These are phyloP conservation scores for Physaria fendleri DNA, from an alignment of 345 rosid species.

Conservation along the genomic window DNA sequence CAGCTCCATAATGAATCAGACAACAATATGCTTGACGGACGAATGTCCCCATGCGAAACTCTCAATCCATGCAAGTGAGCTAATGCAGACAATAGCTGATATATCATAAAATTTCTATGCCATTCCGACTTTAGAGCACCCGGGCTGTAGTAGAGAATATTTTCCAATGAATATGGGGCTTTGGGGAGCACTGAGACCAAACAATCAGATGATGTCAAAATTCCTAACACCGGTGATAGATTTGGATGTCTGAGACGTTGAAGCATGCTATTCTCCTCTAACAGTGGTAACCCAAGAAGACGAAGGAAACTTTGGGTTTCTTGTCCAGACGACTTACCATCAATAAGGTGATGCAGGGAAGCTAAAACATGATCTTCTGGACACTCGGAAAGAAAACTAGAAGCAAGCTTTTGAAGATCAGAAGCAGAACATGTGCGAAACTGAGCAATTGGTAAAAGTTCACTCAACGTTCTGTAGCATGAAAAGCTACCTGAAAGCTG, in stretches of 20 bases:
- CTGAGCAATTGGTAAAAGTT: slow-evolving; percentile 59
- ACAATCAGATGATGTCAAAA: slow-evolving; percentile 43
- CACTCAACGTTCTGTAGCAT: slow-evolving; percentile 42
- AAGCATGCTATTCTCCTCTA: slow-evolving; percentile 39
- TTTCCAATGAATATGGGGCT: slow-evolving; percentile 66
- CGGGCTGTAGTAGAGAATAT: slow-evolving; percentile 70
- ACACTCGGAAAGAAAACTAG: slow-evolving; percentile 41
- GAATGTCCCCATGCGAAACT: slow-evolving; percentile 59
- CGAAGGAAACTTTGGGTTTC: slow-evolving; percentile 51
- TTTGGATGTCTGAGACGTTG: slow-evolving; percentile 81
- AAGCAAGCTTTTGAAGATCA: slow-evolving; percentile 46
- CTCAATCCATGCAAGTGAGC: slow-evolving; percentile 62
- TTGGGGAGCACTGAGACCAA: slow-evolving; percentile 59
- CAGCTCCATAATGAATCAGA: slow-evolving; percentile 71
- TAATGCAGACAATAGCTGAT: slow-evolving; percentile 73
- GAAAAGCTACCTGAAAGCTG: slow-evolving; percentile 37
- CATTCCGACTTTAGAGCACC: slow-evolving; percentile 60
- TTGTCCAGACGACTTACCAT: slow-evolving; percentile 66
- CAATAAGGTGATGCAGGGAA: slow-evolving; percentile 49
- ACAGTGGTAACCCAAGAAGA: slow-evolving; percentile 57
- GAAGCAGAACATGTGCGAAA: slow-evolving; percentile 39
- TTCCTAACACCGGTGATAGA: slow-evolving; percentile 58
- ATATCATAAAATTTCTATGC: slow-evolving; percentile 57
- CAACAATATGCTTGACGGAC: slow-evolving; percentile 62
- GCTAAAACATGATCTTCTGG: slow-evolving; percentile 62